Base-by-base conservation (phyloP, 139 green algal species). In the Ostreobium quekettii region DNA sequence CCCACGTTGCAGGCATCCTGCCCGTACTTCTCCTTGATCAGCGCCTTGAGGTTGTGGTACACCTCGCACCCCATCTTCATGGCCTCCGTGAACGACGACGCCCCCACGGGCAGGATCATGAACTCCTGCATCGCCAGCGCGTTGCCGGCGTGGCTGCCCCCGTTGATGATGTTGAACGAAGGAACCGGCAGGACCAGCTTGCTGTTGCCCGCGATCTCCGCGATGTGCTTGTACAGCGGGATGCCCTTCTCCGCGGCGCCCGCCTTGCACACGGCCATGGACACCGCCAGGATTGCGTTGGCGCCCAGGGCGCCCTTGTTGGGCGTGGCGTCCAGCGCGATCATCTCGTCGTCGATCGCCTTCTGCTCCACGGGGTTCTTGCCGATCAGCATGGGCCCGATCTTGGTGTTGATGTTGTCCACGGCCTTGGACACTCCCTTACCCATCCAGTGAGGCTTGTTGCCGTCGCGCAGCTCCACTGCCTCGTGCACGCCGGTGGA, bases 121-220 rank as follows among this genome's bases (percentile, higher is more conserved):
- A 99, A 99, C 84, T 99, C 95, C 87, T 99, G 95, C 90, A 97
- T 96, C 72, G 95, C 95, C 67, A 99, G 86, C 31, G 85, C 87
- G 79, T 99, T 99, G 72, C 95, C 95, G 24, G 95, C 95, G 77
- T 99, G 95, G 75, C 79, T 86, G 60, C 94, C 93, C 48, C 95
- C 95, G 73, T 99, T 99, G 85, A 99, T 98, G 71, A 99, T 95
- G 82, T 99, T 99, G 87, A 99, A 97, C 33, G 87, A 84, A 30
- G 95, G 95, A 60, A 99, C 95, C 2, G 95, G 95, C 76, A 99
- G 90, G n/a, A 89, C 83, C 72, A 96, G 80, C 86, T 97, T 95
- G 63, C 36, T 80, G 78, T 95, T 97, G 58, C 92, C 93, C 26
- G 93, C 90, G 53, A 98, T 85, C 58, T 93, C 83, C 31, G 89